Conservation (phyloP, 768 basidiomycete genomes). For the Tricholoma furcatifolium region DNA sequence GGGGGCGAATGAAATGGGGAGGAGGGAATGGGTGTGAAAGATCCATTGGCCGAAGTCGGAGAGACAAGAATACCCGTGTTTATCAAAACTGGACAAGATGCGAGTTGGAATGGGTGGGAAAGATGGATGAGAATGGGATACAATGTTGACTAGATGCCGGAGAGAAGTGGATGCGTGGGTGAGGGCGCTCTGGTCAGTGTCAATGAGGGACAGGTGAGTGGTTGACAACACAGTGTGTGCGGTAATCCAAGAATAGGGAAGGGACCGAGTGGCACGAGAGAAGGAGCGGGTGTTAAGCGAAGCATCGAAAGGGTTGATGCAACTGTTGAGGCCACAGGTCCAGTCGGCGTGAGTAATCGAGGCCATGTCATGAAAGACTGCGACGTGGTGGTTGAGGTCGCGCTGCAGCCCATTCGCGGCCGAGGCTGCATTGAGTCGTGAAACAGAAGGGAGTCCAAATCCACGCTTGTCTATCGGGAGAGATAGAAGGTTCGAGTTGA, state of each 20-base stretch:
- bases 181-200: conserved; percentile 12
- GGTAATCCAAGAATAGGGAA: conserved; percentile 15
- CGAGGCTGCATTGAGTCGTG: conserved; percentile 16
- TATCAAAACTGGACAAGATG: neutral
- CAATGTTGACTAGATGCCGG: no score
- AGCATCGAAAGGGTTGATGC: conserved; percentile 5
- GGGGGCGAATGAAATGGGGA: conserved; percentile 15
- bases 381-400: no score
- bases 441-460: conserved; percentile 22
- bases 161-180: no score
- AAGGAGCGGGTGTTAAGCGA: neutral
- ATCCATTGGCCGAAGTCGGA: no score
- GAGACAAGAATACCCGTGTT: no score
- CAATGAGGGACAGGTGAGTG: neutral
- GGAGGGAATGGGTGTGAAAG: no score
- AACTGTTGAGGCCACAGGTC: conserved; percentile 13
- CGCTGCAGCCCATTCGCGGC: conserved; percentile 18
- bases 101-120: no score
- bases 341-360: conserved; percentile 17
- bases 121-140: no score
- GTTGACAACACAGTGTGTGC: conserved; percentile 9
- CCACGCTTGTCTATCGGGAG: conserved; percentile 14
- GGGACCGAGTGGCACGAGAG: neutral
- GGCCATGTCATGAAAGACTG: conserved; percentile 14
- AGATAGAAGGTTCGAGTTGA: neutral